Conservation (phyloP, 2,329 filamentous ascomycete genomes). For the Dothistroma septosporum region DNA sequence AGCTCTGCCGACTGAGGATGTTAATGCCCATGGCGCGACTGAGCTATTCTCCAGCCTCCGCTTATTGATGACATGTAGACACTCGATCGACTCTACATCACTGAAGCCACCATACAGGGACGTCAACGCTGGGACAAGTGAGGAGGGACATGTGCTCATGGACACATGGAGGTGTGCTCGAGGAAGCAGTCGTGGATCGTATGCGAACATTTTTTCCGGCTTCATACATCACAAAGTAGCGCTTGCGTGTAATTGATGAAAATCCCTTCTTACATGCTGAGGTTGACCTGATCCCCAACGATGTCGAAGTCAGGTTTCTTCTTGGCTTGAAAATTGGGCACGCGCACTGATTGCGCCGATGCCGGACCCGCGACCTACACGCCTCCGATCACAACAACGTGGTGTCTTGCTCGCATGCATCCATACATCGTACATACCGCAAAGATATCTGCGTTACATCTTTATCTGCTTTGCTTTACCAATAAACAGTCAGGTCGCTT, state of each 20-base stretch:
- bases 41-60: constrained; percentile 4
- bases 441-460: too few relatives aligned
- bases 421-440: neutral
- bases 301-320: neutral
- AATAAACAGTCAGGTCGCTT: too few relatives aligned
- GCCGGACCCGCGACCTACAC: constrained; percentile 13
- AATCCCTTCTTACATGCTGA: neutral
- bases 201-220: too few relatives aligned
- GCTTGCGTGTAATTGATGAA: neutral
- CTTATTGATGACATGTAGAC: constrained; percentile 7
- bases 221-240: too few relatives aligned
- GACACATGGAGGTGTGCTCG: neutral
- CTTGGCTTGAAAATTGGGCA: neutral
- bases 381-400: constrained; percentile 1
- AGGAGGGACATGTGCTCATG: neutral
- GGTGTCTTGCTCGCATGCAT: neutral
- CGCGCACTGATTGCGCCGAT: constrained; percentile 5
- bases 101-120: constrained; percentile 10
- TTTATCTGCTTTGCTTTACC: too few relatives aligned
- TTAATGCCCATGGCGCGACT: constrained; percentile 8
- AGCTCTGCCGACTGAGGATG: constrained; percentile 7
- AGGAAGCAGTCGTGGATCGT: too few relatives aligned
- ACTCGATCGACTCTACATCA: constrained; percentile 9
- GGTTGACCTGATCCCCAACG: neutral
- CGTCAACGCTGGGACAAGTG: constrained; percentile 5